Percentiles rank a stretch among this genome's conserved stretches.
These are phyloP conservation scores for Pharnaceum exiguum DNA, from an alignment of 148 eudicot species.

Conservation along the genomic window DNA sequence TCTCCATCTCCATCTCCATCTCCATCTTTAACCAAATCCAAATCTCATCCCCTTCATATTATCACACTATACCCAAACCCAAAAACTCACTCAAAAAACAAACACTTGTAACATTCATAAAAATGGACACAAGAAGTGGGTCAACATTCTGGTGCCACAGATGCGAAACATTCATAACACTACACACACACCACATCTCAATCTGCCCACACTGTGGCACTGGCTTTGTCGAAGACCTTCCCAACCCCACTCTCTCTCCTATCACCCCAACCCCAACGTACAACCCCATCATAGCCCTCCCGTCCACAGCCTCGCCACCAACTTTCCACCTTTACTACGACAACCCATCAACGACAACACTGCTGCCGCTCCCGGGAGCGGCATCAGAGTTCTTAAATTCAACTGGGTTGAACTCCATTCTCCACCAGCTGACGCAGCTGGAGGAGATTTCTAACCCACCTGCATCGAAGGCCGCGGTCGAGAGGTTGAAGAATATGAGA, in stretches of 20 bases:
- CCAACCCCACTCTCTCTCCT: constrained; percentile 17
- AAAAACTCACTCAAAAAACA: too few relatives aligned
- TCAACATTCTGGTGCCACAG: constrained; percentile 43
- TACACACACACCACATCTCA: constrained; percentile 22
- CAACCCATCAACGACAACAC: constrained; percentile 29
- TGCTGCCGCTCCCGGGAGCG: constrained; percentile 32
- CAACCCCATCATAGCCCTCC: constrained; percentile 43
- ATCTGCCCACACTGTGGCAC: constrained; percentile 39
- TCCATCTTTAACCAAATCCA: too few relatives aligned
- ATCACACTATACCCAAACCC: too few relatives aligned
- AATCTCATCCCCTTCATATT: too few relatives aligned
- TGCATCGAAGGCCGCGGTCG: constrained; percentile 42
- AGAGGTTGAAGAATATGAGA: constrained; percentile 29
- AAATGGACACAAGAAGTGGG: constrained; percentile 14
- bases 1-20: too few relatives aligned
- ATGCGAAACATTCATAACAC: constrained; percentile 34
- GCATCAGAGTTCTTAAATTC: constrained; percentile 36
- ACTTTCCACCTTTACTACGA: constrained; percentile 34
- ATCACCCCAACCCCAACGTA: constrained; percentile 19
- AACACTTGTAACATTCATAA: too few relatives aligned
- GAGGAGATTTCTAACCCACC: constrained; percentile 28
- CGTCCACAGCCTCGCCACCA: background rate
- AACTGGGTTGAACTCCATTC: constrained; percentile 41
- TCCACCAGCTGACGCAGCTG: constrained; percentile 27
- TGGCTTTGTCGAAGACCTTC: constrained; percentile 38